Conservation (phyloP, 2,329 filamentous ascomycete genomes). For the Verticillium zaregamsianum region DNA sequence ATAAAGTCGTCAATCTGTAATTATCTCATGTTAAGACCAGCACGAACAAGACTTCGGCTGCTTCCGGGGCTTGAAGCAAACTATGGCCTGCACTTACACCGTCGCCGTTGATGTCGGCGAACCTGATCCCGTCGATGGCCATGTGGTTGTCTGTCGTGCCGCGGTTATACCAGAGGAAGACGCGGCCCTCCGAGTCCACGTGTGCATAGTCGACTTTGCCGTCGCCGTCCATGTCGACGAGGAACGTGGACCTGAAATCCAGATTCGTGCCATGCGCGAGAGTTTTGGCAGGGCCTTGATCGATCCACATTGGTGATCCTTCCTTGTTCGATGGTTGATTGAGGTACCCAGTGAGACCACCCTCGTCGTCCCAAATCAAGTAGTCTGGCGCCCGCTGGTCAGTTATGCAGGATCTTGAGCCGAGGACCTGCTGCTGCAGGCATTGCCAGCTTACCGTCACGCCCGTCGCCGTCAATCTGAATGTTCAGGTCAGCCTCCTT, state of each 20-base stretch:
- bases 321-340: conserved; percentile 10
- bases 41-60: too few relatives aligned
- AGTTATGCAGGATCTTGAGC: too few relatives aligned
- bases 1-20: conserved; percentile 15
- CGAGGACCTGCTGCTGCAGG: too few relatives aligned
- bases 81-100: too few relatives aligned
- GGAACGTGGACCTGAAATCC: conserved; percentile 6
- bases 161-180: conserved; percentile 11
- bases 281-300: conserved; percentile 11
- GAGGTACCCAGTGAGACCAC: conserved; percentile 11
- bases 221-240: conserved; percentile 17
- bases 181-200: conserved; percentile 5
- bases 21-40: too few relatives aligned
- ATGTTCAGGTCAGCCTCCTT: too few relatives aligned
- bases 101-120: too few relatives aligned
- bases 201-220: conserved; percentile 10
- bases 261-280: conserved; percentile 6
- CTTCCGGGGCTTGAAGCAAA: too few relatives aligned
- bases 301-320: conserved; percentile 11
- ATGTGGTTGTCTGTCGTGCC: conserved; percentile 1
- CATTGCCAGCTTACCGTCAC: too few relatives aligned
- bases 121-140: too few relatives aligned
- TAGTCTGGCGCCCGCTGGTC: conserved; percentile 8
- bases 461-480: too few relatives aligned
- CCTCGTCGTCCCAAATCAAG: conserved; percentile 13